A percentile compares a stretch with the other conserved stretches of the same genome.
Conservation (phyloP, 768 basidiomycete genomes). For the Psilocybe cyanescens region DNA sequence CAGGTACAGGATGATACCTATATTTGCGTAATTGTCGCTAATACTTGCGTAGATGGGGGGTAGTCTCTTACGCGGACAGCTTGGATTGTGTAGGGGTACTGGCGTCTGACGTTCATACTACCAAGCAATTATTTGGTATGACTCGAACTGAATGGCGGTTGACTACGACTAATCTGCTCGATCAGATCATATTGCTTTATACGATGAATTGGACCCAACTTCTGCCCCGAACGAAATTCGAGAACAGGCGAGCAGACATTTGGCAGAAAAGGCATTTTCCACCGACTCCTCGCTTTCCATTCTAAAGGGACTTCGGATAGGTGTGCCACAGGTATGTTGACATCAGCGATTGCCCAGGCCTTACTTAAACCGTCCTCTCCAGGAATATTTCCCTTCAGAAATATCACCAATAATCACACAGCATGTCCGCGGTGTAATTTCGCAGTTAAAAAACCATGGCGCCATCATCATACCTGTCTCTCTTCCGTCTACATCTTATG, state of each 20-base stretch:
- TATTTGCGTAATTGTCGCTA: slow-evolving; percentile 3
- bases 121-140: slow-evolving; percentile 68
- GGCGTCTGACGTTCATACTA: slow-evolving; percentile 51
- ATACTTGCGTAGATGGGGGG: slow-evolving; percentile 67
- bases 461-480: slow-evolving; percentile 75
- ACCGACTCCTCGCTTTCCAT: slow-evolving; percentile 13
- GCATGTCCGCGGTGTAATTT: slow-evolving; percentile 50
- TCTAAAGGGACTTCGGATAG: slow-evolving; percentile 65
- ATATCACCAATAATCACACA: slow-evolving; percentile 48
- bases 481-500: slow-evolving; percentile 67
- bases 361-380: background rate
- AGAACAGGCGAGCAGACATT: slow-evolving; percentile 20
- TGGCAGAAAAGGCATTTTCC: slow-evolving; percentile 12
- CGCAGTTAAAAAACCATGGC: slow-evolving; percentile 48
- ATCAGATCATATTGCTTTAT: slow-evolving; percentile 49
- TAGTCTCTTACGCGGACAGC: slow-evolving; percentile 93
- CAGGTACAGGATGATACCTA: slow-evolving; percentile 49
- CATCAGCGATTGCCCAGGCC: too few species aligned
- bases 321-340: slow-evolving; percentile 68
- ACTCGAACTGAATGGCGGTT: background rate
- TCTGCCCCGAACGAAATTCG: slow-evolving; percentile 51
- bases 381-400: slow-evolving; percentile 85
- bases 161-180: background rate
- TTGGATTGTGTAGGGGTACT: slow-evolving; percentile 93
- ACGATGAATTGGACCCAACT: slow-evolving; percentile 79